phyloP scores from a whole-genome alignment of 106 monocot species.

The Allium sativum region DNA sequence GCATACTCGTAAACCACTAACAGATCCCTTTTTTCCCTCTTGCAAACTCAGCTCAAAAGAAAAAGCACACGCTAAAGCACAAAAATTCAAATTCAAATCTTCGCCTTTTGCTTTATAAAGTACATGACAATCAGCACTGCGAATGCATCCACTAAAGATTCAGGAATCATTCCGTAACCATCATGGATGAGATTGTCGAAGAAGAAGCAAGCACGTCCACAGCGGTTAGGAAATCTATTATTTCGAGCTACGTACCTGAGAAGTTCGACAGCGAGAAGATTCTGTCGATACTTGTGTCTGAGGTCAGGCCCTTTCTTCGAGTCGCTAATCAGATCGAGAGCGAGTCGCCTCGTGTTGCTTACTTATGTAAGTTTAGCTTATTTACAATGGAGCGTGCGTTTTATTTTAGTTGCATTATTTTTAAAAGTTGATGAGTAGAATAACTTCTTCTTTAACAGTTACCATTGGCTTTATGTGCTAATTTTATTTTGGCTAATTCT shows the following conservation, averaged over 20 bases:
- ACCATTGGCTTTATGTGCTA: no score
- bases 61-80: no score
- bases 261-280: slow-evolving; percentile 82
- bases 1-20: not conserved
- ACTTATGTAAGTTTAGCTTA: slow-evolving; percentile 36
- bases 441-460: no score
- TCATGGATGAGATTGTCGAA: slow-evolving; percentile 35
- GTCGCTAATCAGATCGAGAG: slow-evolving; percentile 66
- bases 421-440: no score
- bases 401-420: no score
- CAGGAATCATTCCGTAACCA: not conserved
- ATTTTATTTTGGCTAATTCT: no score
- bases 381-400: not conserved
- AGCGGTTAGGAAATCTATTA: slow-evolving; percentile 1
- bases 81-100: no score
- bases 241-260: slow-evolving; percentile 11
- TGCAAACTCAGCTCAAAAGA: no score
- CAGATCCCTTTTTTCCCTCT: no score
- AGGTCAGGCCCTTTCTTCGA: slow-evolving; percentile 54
- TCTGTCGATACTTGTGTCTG: slow-evolving; percentile 32
- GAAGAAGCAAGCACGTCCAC: slow-evolving; percentile 17
- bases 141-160: not conserved
- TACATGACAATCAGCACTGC: not conserved
- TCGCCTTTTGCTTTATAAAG: not conserved
- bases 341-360: slow-evolving; percentile 63